Evolutionary conservation across 2,329 filamentous ascomycete species (phyloP).

Genomic region (Leptographium procerum): DNA sequence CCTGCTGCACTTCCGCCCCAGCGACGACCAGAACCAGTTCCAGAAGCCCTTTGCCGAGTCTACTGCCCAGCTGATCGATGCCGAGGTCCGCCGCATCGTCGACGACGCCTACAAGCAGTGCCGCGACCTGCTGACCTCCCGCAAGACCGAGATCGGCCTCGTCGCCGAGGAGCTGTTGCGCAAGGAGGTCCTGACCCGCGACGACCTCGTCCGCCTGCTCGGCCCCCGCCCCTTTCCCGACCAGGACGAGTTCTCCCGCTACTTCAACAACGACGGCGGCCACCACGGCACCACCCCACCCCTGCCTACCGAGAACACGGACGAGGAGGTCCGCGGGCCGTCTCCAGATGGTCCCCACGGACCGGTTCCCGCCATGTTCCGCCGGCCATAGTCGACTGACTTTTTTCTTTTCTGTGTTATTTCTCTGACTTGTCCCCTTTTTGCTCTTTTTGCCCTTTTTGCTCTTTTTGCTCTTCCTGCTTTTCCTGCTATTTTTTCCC

Average conservation of each 20-base stretch:
- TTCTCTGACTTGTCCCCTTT: too few relatives aligned
- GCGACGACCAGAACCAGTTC: slow-evolving; percentile 57
- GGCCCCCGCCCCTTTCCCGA: slow-evolving; percentile 79
- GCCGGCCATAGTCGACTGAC: background rate
- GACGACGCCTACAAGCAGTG: slow-evolving; percentile 90
- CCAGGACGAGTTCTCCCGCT: slow-evolving; percentile 82
- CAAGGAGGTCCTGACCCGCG: slow-evolving; percentile 84
- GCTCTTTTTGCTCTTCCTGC: too few relatives aligned
- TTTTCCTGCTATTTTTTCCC: too few relatives aligned
- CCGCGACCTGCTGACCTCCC: slow-evolving; percentile 67
- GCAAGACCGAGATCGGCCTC: slow-evolving; percentile 78
- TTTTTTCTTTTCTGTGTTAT: too few relatives aligned
- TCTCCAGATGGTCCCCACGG: slow-evolving; percentile 1
- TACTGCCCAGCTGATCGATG: slow-evolving; percentile 84
- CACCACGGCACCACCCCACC: slow-evolving; percentile 44
- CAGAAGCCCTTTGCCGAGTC: slow-evolving; percentile 94
- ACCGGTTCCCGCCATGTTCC: slow-evolving; percentile 4
- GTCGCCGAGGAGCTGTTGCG: slow-evolving; percentile 85
- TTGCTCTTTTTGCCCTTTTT: too few relatives aligned
- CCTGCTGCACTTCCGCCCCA: slow-evolving; percentile 77
- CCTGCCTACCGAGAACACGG: slow-evolving; percentile 28
- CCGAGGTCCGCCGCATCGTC: slow-evolving; percentile 82
- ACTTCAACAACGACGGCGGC: slow-evolving; percentile 58
- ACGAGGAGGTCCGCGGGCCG: slow-evolving; percentile 2
- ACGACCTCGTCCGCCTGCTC: slow-evolving; percentile 83